Evolutionary conservation across 345 rosid species (phyloP).

Genomic region (Pugionium dolabratum): DNA sequence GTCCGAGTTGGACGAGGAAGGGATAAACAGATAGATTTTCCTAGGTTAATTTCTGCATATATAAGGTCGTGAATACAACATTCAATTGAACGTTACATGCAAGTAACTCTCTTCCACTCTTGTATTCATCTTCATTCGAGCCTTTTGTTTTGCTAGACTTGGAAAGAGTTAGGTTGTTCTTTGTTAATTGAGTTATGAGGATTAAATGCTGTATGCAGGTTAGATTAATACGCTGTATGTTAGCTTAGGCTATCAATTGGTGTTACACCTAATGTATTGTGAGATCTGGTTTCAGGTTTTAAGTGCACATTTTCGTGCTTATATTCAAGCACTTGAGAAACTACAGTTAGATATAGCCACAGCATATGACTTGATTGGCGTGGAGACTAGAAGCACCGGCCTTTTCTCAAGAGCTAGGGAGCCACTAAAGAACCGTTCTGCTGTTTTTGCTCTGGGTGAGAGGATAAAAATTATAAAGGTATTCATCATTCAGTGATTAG

Average conservation of each 20-base stretch:
- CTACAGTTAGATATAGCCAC: constrained; percentile 96
- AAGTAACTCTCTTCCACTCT: constrained; percentile 10
- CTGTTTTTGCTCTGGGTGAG: constrained; percentile 93
- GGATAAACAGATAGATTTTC: constrained; percentile 13
- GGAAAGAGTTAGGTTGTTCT: constrained; percentile 17
- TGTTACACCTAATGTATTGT: constrained; percentile 22
- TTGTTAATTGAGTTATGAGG: constrained; percentile 17
- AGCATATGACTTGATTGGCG: constrained; percentile 88
- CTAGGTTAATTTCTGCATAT: background rate
- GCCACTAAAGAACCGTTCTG: constrained; percentile 85
- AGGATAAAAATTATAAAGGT: constrained; percentile 92
- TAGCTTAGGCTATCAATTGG: constrained; percentile 15
- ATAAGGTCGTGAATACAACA: constrained; percentile 1
- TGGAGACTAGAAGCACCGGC: constrained; percentile 84
- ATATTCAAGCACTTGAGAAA: constrained; percentile 94
- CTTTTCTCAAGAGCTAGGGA: constrained; percentile 88
- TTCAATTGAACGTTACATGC: constrained; percentile 15
- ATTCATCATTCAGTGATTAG: constrained; percentile 18
- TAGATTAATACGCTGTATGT: constrained; percentile 15
- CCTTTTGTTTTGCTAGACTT: constrained; percentile 11
- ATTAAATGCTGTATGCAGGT: constrained; percentile 15
- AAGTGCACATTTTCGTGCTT: constrained; percentile 97
- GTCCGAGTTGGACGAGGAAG: constrained; percentile 8
- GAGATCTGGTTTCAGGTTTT: constrained; percentile 64
- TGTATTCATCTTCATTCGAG: constrained; percentile 10